phyloP scores from a whole-genome alignment of 148 eudicot species.

The Agrostemma githago region DNA sequence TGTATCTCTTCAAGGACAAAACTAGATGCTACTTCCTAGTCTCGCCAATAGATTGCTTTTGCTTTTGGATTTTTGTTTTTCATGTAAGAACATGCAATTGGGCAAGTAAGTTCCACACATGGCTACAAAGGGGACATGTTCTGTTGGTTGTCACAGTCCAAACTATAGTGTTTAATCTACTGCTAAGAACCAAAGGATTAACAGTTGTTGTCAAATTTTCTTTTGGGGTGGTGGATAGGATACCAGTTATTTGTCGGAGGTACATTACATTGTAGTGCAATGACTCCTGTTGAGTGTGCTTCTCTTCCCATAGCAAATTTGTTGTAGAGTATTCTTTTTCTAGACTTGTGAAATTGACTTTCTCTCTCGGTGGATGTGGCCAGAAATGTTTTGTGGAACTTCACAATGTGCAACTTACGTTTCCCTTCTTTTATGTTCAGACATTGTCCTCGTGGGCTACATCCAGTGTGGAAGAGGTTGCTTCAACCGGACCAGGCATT shows the following conservation, averaged over 20 bases:
- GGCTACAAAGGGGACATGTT: not conserved
- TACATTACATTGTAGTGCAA: not conserved
- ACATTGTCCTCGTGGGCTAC: conserved; percentile 98
- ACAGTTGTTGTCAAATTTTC: not conserved
- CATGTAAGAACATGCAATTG: not conserved
- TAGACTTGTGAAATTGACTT: not conserved
- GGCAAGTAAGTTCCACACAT: not conserved
- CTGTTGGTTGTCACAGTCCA: not conserved
- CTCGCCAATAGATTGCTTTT: not conserved
- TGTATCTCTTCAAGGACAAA: not conserved
- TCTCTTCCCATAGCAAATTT: not conserved
- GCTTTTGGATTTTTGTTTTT: not conserved
- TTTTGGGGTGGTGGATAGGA: not conserved
- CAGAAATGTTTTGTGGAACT: not conserved
- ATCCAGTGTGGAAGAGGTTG: conserved; percentile 97
- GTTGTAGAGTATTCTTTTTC: not conserved
- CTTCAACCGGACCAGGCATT: conserved; percentile 98
- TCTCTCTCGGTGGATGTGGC: not conserved
- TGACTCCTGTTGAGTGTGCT: not conserved
- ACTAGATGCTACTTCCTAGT: not conserved
- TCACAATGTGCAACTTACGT: not conserved
- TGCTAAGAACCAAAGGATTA: not conserved
- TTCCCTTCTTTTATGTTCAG: conserved; percentile 31
- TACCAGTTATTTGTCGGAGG: not conserved
- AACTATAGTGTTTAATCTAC: not conserved